Evolutionary conservation across 2,329 filamentous ascomycete genomes (phyloP).

Genomic region (Nectriaceae sp.): DNA sequence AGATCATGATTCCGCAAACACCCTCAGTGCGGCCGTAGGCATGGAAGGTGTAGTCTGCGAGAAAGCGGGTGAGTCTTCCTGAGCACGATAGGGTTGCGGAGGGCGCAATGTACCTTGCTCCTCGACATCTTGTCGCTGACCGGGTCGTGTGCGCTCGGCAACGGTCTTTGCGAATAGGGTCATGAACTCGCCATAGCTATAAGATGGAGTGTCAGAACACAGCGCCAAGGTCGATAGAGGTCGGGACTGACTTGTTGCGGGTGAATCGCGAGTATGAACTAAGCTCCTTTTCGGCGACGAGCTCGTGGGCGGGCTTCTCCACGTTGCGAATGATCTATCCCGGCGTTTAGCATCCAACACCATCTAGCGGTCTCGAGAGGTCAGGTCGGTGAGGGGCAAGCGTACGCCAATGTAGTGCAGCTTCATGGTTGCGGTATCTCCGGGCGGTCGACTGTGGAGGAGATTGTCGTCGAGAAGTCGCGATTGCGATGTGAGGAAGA

Average conservation of each 20-base stretch:
- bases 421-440: conserved; percentile 66
- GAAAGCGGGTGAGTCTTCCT: conserved; percentile 13
- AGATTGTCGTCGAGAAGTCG: not conserved
- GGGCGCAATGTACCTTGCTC: conserved; percentile 61
- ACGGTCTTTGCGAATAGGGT: conserved; percentile 84
- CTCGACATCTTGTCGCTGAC: conserved; percentile 82
- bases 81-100: not conserved
- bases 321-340: conserved; percentile 79
- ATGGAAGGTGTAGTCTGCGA: conserved; percentile 71
- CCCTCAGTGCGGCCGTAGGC: conserved; percentile 76
- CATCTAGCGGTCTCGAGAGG: not conserved
- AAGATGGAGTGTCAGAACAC: conserved; percentile 15
- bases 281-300: conserved; percentile 76
- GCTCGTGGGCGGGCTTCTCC: conserved; percentile 72
- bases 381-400: conserved; percentile 25
- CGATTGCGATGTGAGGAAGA: not conserved
- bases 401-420: conserved; percentile 84
- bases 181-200: conserved; percentile 66
- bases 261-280: conserved; percentile 81
- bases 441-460: not conserved
- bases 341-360: conserved; percentile 6
- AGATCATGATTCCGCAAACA: conserved; percentile 75
- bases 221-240: not conserved
- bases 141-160: conserved; percentile 80
- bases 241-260: conserved; percentile 58